A percentile compares a stretch with the other conserved stretches of the same genome.
phyloP scores from a whole-genome alignment of 2,329 filamentous ascomycete species.

The Colletotrichum costaricense region DNA sequence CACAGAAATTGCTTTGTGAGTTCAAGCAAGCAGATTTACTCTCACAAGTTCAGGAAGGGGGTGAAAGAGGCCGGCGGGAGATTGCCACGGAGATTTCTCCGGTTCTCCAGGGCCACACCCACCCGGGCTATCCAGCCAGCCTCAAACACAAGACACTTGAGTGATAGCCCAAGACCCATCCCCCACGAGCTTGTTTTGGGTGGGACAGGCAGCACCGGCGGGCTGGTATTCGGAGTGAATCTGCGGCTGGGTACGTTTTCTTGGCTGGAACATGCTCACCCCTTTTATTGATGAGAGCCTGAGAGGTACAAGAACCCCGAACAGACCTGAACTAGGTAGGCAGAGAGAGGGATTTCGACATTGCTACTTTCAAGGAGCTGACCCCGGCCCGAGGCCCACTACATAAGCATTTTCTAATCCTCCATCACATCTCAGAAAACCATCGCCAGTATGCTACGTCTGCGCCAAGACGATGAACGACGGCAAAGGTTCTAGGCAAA shows the following conservation, averaged over 20 bases:
- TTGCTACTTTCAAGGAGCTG: too few species aligned
- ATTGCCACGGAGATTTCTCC: background rate
- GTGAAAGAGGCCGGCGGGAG: background rate
- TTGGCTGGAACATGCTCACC: background rate
- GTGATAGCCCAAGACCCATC: background rate
- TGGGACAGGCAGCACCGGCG: too few species aligned
- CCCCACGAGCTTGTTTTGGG: background rate
- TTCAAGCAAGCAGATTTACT: background rate
- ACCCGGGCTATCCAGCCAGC: background rate
- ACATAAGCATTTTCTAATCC: background rate
- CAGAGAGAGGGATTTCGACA: too few species aligned
- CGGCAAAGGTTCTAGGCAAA: background rate
- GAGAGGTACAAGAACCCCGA: background rate
- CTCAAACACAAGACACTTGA: background rate
- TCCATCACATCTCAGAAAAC: background rate
- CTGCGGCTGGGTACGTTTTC: background rate
- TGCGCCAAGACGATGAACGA: background rate
- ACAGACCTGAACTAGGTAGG: too few species aligned
- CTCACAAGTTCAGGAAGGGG: rapidly evolving
- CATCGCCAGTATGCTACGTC: background rate
- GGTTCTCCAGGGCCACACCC: background rate
- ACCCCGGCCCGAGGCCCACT: background rate
- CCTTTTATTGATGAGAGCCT: background rate
- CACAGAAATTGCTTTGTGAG: background rate
- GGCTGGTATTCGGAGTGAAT: background rate